phyloP scores from a whole-genome alignment of 2,329 filamentous ascomycete genomes.

The Trichoderma atrobrunneum region DNA sequence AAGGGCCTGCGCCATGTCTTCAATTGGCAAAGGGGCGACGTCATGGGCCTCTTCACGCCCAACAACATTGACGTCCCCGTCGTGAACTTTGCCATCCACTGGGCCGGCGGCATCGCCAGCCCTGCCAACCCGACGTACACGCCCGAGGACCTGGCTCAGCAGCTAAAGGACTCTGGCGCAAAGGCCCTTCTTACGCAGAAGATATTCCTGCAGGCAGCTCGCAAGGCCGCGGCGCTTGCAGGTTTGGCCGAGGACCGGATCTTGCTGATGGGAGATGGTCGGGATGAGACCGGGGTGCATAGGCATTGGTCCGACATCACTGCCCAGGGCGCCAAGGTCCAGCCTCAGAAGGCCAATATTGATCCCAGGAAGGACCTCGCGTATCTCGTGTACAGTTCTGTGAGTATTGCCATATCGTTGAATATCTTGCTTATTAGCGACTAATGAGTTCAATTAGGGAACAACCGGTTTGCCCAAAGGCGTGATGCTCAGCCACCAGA shows the following conservation, averaged over 20 bases:
- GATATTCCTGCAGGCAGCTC: slow-evolving; percentile 61
- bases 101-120: slow-evolving; percentile 79
- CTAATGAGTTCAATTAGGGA: slow-evolving; percentile 42
- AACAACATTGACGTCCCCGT: slow-evolving; percentile 82
- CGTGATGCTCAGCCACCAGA: slow-evolving; percentile 79
- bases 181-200: slow-evolving; percentile 74
- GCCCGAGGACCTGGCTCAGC: slow-evolving; percentile 76
- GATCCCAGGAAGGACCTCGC: slow-evolving; percentile 71
- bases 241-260: slow-evolving; percentile 71
- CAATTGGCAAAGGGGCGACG: slow-evolving; percentile 80
- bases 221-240: slow-evolving; percentile 64
- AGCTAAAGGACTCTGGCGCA: slow-evolving; percentile 75
- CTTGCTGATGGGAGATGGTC: slow-evolving; percentile 69
- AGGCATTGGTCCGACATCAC: slow-evolving; percentile 72
- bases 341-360: slow-evolving; percentile 56
- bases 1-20: slow-evolving; percentile 71
- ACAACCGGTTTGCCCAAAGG: slow-evolving; percentile 92
- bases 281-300: slow-evolving; percentile 55
- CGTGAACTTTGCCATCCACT: slow-evolving; percentile 74
- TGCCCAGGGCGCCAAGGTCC: slow-evolving; percentile 52
- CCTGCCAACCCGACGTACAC: slow-evolving; percentile 89
- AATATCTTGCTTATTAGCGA: background rate
- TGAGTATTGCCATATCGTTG: slow-evolving; percentile 20
- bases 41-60: slow-evolving; percentile 77
- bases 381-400: slow-evolving; percentile 80